phyloP scores from a whole-genome alignment of 768 basidiomycete genomes.

The Kwoniella bestiolae region DNA sequence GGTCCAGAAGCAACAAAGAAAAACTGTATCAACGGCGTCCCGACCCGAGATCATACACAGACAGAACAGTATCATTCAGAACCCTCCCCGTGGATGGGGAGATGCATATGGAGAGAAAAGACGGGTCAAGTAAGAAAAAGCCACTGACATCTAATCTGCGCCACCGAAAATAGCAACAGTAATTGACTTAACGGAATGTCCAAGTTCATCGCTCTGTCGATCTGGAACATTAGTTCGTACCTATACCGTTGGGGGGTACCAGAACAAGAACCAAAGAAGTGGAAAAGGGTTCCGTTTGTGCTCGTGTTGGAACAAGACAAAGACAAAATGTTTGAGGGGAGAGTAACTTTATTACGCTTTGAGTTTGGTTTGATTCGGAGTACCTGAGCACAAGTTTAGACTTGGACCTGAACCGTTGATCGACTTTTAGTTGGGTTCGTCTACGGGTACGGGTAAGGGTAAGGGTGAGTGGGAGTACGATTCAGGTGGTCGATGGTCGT shows the following conservation, averaged over 20 bases:
- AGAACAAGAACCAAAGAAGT: too few species aligned
- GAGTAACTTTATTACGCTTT: background rate
- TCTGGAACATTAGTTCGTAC: background rate
- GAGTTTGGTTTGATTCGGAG: background rate
- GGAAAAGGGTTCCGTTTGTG: too few species aligned
- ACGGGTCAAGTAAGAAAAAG: background rate
- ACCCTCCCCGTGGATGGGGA: too few species aligned
- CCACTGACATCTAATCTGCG: constrained; percentile 2
- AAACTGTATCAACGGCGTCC: background rate
- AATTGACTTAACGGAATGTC: background rate
- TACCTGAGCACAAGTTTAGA: background rate
- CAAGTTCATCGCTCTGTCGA: background rate
- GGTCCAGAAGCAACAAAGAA: background rate
- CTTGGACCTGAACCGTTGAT: background rate
- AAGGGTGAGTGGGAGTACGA: too few species aligned
- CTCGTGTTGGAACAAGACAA: too few species aligned
- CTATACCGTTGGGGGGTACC: too few species aligned
- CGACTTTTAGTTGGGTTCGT: background rate
- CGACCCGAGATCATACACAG: background rate
- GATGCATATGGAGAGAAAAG: too few species aligned
- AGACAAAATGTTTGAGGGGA: too few species aligned
- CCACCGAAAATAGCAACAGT: background rate
- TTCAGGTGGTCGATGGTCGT: too few species aligned
- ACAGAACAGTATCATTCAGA: background rate
- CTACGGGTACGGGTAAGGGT: too few species aligned